Evolutionary conservation across 768 basidiomycete genomes (phyloP), one percentile per base, ranked within the genome.

Genomic region (Pleurotus pulmonarius): DNA sequence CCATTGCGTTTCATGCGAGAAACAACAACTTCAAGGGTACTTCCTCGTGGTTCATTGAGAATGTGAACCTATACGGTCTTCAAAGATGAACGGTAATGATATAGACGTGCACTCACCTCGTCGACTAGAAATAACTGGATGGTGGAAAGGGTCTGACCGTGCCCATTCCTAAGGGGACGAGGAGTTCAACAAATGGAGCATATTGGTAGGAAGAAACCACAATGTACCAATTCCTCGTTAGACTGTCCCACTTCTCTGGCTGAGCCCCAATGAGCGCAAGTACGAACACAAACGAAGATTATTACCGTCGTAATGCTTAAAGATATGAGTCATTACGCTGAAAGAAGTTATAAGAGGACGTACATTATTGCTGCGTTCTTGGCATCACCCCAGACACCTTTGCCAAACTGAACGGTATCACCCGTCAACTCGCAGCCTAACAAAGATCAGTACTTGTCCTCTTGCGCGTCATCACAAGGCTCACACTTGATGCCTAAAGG

Each of bases 231-330:
- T 85, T 89, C 44, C 96, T 79, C 5, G 95, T 98, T 56, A 99
- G 71, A 48, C 91, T 90, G 62, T 98, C 96, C 89, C 93, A 95
- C 71, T 99, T 99, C 71, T 99, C 96, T 2, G 90, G 92, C 89
- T 94, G 18, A 40, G 3, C 8, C 8, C 34, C 29, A 34, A 3
- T 34, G 29, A 18, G 4, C 18, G 16, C 37, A 45, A 16, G 6
- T 39, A 18, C 29, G 29, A 34, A 3, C 29, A 11, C 9, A 34
- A 11, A 22, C 46, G n/a, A 52, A 16, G 25, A 38, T 25, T 47
- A 75, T 71, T 66, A 91, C 92, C 47, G 92, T 94, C 18, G 92
- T 90, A 46, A 94, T 81, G 56, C 88, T 91, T 58, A 7, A 56
- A 29, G 24, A 49, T 53, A 58, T 18, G 16, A 45, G 34, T 22